Evolutionary conservation across 2,329 filamentous ascomycete species (phyloP).

Genomic region (Nothophaeocryptopus gaeumannii): DNA sequence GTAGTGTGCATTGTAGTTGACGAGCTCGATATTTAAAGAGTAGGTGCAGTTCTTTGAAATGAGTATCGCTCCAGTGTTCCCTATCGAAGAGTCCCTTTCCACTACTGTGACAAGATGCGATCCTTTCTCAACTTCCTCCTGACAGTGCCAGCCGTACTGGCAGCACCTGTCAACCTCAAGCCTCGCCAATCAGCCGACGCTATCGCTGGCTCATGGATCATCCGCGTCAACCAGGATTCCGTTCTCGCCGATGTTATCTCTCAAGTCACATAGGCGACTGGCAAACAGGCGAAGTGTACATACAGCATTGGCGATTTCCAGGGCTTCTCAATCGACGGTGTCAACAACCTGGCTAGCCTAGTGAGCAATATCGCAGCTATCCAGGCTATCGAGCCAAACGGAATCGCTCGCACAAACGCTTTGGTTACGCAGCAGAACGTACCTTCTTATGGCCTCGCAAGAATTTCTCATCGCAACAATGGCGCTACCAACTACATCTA

Average conservation of each 20-base stretch:
- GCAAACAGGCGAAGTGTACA: constrained; percentile 29
- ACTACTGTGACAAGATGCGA: constrained; percentile 15
- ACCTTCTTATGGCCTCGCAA: constrained; percentile 42
- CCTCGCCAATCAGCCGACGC: constrained; percentile 16
- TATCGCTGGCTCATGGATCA: constrained; percentile 25
- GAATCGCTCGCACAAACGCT: constrained; percentile 36
- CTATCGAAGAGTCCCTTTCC: background rate
- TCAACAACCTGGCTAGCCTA: constrained; percentile 31
- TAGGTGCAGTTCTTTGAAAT: too few species aligned
- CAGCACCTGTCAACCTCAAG: constrained; percentile 22
- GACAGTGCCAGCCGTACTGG: constrained; percentile 23
- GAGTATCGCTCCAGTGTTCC: too few species aligned
- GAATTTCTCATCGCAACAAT: constrained; percentile 37
- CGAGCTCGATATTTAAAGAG: too few species aligned
- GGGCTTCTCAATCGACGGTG: constrained; percentile 39
- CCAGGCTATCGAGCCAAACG: constrained; percentile 41
- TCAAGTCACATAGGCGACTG: constrained; percentile 16
- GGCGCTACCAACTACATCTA: constrained; percentile 39
- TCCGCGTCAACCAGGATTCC: constrained; percentile 19
- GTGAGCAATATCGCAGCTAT: constrained; percentile 33
- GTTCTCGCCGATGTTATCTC: constrained; percentile 18
- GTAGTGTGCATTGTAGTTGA: too few species aligned
- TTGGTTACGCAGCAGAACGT: constrained; percentile 38
- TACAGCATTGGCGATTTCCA: constrained; percentile 41
- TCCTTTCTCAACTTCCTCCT: constrained; percentile 22